phyloP scores from a whole-genome alignment of 2,329 filamentous ascomycete genomes.

The Penicillium sp. region DNA sequence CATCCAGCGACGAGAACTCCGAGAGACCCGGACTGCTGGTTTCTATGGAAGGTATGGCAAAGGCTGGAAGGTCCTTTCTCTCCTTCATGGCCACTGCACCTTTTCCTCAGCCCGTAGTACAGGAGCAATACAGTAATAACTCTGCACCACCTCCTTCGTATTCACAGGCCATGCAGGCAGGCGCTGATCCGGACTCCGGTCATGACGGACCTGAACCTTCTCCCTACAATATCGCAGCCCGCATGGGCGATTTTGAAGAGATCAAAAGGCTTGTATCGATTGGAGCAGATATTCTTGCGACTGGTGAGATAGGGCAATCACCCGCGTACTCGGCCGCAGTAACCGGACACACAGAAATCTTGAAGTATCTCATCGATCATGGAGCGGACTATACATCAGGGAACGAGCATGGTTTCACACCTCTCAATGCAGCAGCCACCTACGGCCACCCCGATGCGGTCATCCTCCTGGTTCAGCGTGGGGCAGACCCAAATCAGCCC shows the following conservation, averaged over 20 bases:
- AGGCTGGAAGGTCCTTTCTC: neutral
- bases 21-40: neutral
- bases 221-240: constrained; percentile 3
- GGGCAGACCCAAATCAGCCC: neutral
- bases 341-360: neutral
- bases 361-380: constrained; percentile 4
- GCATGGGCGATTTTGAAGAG: neutral
- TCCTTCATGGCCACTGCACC: neutral
- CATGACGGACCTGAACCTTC: neutral
- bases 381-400: constrained; percentile 5
- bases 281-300: constrained; percentile 3
- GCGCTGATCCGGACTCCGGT: neutral
- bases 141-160: neutral
- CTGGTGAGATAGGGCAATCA: constrained; percentile 7
- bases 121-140: neutral
- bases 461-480: neutral
- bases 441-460: constrained; percentile 3
- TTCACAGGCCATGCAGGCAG: neutral
- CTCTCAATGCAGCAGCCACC: constrained; percentile 7
- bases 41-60: neutral
- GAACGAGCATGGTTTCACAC: constrained; percentile 3
- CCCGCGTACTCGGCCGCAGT: constrained; percentile 8
- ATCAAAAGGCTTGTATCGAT: constrained; percentile 2
- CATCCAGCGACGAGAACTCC: neutral
- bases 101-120: neutral